phyloP scores from a whole-genome alignment of 2,329 filamentous ascomycete genomes.

The Orbilia brochopaga region DNA sequence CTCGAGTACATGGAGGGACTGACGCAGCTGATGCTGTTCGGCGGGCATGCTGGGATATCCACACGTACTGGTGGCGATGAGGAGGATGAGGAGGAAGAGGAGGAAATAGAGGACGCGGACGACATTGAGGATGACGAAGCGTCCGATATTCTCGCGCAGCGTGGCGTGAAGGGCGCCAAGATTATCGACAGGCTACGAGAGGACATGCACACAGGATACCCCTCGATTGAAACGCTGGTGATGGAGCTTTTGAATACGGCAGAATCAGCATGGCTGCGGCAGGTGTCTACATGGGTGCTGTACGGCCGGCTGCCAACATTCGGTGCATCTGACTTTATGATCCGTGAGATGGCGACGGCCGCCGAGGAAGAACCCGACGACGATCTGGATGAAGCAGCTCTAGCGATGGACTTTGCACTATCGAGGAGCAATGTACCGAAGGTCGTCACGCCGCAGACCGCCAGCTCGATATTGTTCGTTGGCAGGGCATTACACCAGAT shows the following conservation, averaged over 20 bases:
- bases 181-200: slow-evolving; percentile 77
- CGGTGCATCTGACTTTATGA: slow-evolving; percentile 85
- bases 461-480: slow-evolving; percentile 85
- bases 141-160: slow-evolving; percentile 52
- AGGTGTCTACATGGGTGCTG: slow-evolving; percentile 86
- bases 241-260: slow-evolving; percentile 75
- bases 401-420: slow-evolving; percentile 62
- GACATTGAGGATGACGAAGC: slow-evolving; percentile 45
- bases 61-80: slow-evolving; percentile 6
- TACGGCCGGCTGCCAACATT: slow-evolving; percentile 82
- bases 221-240: slow-evolving; percentile 80
- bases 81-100: slow-evolving; percentile 54
- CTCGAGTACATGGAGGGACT: slow-evolving; percentile 86
- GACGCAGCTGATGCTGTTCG: slow-evolving; percentile 70
- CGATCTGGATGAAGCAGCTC: slow-evolving; percentile 49
- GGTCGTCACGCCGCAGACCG: slow-evolving; percentile 77
- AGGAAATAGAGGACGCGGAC: slow-evolving; percentile 45
- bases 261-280: slow-evolving; percentile 89
- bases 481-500: slow-evolving; percentile 88
- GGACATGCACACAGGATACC: slow-evolving; percentile 85
- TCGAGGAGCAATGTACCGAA: slow-evolving; percentile 70
- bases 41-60: slow-evolving; percentile 49
- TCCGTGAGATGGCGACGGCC: slow-evolving; percentile 60
- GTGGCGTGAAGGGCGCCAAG: slow-evolving; percentile 69
- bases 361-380: slow-evolving; percentile 56